Evolutionary conservation across 2,329 filamentous ascomycete genomes (phyloP).

Genomic region (Chaetomiaceae sp.): DNA sequence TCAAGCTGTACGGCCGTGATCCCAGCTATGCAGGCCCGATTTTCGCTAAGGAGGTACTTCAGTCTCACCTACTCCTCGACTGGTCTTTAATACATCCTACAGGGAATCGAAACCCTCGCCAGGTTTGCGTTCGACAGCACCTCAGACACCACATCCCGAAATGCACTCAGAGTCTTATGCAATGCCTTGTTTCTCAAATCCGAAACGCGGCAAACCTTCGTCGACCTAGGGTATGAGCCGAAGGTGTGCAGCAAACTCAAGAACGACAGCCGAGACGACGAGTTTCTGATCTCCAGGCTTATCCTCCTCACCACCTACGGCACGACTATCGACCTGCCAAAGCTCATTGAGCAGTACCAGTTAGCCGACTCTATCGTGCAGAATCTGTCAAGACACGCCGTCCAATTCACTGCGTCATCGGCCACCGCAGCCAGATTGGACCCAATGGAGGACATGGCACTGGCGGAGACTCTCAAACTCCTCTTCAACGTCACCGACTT

Average conservation of each 20-base stretch:
- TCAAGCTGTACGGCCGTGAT: conserved; percentile 76
- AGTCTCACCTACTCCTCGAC: neutral
- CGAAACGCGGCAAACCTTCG: conserved; percentile 65
- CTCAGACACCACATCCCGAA: conserved; percentile 60
- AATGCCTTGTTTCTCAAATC: conserved; percentile 74
- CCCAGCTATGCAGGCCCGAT: conserved; percentile 72
- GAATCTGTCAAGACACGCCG: conserved; percentile 68
- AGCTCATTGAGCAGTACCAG: conserved; percentile 61
- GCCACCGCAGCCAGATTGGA: conserved; percentile 35
- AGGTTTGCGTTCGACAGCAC: conserved; percentile 68
- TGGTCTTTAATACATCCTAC: neutral
- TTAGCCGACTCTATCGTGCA: conserved; percentile 65
- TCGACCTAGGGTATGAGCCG: conserved; percentile 62
- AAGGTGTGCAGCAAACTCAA: conserved; percentile 69
- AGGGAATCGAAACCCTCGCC: conserved; percentile 73
- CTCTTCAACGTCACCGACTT: conserved; percentile 83
- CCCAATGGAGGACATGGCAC: conserved; percentile 71
- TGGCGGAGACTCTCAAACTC: conserved; percentile 80
- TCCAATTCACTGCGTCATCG: conserved; percentile 31
- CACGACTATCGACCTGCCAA: conserved; percentile 61
- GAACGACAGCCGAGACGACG: conserved; percentile 72
- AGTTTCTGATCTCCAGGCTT: conserved; percentile 78
- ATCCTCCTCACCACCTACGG: conserved; percentile 77
- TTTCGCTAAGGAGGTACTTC: conserved; percentile 68
- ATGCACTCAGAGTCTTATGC: conserved; percentile 76